Evolutionary conservation across 2,329 filamentous ascomycete species (phyloP).

Genomic region (Ilyonectria destructans): DNA sequence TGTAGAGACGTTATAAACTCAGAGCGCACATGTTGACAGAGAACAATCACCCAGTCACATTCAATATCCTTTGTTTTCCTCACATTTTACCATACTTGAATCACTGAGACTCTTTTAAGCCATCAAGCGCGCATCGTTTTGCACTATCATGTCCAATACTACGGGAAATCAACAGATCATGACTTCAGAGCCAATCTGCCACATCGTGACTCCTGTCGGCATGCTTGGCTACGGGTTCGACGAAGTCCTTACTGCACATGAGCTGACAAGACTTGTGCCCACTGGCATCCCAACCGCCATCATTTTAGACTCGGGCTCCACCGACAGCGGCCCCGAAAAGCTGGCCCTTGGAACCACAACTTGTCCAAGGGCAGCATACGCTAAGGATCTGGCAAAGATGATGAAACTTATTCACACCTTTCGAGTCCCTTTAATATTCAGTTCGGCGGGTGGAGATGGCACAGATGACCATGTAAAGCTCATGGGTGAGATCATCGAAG

Average conservation of each 20-base stretch:
- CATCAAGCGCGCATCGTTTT: neutral
- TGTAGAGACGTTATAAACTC: neutral
- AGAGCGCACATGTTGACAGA: neutral
- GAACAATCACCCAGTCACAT: too few species aligned
- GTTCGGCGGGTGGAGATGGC: conserved; percentile 65
- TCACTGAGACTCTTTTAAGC: neutral
- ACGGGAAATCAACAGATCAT: neutral
- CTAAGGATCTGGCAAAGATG: conserved; percentile 59
- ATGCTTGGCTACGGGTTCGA: conserved; percentile 67
- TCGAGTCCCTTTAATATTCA: conserved; percentile 59
- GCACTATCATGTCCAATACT: neutral
- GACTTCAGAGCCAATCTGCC: conserved; percentile 48
- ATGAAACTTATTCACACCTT: conserved; percentile 54
- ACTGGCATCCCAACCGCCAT: conserved; percentile 53
- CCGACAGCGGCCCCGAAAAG: conserved; percentile 58
- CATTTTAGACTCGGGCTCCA: conserved; percentile 56
- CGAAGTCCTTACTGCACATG: conserved; percentile 47
- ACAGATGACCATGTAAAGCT: conserved; percentile 60
- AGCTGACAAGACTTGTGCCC: conserved; percentile 47
- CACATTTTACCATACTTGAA: neutral
- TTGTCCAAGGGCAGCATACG: conserved; percentile 58
- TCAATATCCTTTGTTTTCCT: neutral
- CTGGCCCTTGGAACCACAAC: conserved; percentile 60
- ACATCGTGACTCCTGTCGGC: conserved; percentile 64
- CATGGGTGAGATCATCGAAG: conserved; percentile 58